A percentile compares a stretch with the other conserved stretches of the same genome.
phyloP scores from a whole-genome alignment of 306 rosid genomes.

The Lotus japonicus region DNA sequence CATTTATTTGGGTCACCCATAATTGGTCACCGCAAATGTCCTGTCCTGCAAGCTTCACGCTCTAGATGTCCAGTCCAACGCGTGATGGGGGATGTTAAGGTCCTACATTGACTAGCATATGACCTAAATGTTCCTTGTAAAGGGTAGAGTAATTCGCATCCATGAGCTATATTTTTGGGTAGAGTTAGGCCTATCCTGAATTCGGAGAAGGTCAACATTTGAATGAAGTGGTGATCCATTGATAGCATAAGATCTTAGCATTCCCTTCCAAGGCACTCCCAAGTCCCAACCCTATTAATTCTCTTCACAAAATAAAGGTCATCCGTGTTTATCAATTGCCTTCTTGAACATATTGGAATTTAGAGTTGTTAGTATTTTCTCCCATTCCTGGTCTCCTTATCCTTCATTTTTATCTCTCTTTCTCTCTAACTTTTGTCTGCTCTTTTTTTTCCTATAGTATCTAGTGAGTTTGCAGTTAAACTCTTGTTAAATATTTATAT shows the following conservation, averaged over 20 bases:
- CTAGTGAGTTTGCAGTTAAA: background rate
- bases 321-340: background rate
- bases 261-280: background rate
- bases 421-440: background rate
- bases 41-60: too few relatives aligned
- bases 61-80: too few relatives aligned
- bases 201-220: too few relatives aligned
- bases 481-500: background rate
- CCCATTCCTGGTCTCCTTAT: background rate
- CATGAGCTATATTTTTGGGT: too few relatives aligned
- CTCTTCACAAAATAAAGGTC: background rate
- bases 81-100: too few relatives aligned
- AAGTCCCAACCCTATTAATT: background rate
- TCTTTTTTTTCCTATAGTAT: background rate
- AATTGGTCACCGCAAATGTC: too few relatives aligned
- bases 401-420: background rate
- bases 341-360: background rate
- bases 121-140: too few relatives aligned
- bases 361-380: background rate
- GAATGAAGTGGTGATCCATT: background rate
- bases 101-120: too few relatives aligned
- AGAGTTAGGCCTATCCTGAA: too few relatives aligned
- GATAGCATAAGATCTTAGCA: background rate
- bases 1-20: too few relatives aligned
- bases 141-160: too few relatives aligned